Percentiles rank a stretch among this genome's conserved stretches.
phyloP scores from a whole-genome alignment of 176 grass and related monocot genomes.

The Oryza australiensis region DNA sequence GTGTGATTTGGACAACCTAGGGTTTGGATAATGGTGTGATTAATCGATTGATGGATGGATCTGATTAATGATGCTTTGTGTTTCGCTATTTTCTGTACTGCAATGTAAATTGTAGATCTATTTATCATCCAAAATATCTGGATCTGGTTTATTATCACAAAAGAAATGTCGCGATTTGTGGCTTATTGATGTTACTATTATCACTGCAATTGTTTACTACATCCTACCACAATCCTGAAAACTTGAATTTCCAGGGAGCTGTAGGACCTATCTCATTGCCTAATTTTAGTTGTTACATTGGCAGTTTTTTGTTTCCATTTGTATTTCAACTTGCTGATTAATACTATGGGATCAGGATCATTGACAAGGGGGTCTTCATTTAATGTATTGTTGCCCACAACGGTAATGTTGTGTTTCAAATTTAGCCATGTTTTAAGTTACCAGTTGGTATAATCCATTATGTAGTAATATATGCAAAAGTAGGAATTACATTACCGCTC shows the following conservation, averaged over 20 bases:
- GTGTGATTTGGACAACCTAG: slow-evolving; percentile 27
- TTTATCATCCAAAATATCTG: background rate
- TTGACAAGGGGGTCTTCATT: background rate
- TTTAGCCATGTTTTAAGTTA: background rate
- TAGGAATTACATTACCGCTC: background rate
- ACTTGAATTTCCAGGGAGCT: background rate
- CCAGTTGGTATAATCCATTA: background rate
- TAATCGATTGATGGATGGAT: slow-evolving; percentile 36
- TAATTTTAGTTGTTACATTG: background rate
- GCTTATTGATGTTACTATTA: background rate
- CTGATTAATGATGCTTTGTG: slow-evolving; percentile 18
- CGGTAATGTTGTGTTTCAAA: background rate
- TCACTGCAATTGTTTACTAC: background rate
- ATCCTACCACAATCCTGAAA: slow-evolving; percentile 1
- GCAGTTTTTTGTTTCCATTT: background rate
- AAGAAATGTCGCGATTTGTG: background rate
- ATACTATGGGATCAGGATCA: background rate
- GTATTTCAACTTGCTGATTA: background rate
- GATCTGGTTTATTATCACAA: background rate
- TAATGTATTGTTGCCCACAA: background rate
- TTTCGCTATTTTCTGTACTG: slow-evolving; percentile 5
- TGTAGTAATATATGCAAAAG: background rate
- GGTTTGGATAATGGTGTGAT: slow-evolving; percentile 53
- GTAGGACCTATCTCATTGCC: background rate
- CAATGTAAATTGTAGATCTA: slow-evolving; percentile 27